A percentile compares a stretch with the other conserved stretches of the same genome.
Evolutionary conservation across 441 rosid species (phyloP).

Genomic region (Metrosideros polymorpha): DNA sequence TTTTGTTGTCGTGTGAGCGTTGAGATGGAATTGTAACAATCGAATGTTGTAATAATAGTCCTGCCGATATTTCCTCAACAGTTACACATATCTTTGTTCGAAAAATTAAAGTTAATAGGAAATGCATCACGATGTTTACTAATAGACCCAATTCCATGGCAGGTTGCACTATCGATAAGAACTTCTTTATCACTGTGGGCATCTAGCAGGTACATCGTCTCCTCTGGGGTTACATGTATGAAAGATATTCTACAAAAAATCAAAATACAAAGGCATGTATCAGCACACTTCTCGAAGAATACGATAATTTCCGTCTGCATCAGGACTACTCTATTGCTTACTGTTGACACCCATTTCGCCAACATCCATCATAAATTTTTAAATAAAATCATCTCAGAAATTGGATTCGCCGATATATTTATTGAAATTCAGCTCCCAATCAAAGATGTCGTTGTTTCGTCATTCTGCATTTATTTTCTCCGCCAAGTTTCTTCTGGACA

Average conservation of each 20-base stretch:
- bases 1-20: neutral
- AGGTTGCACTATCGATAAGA: neutral
- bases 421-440: too few species aligned
- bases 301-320: neutral
- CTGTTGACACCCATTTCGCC: too few species aligned
- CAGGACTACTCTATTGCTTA: too few species aligned
- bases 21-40: neutral
- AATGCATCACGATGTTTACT: neutral
- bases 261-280: neutral
- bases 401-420: too few species aligned
- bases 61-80: neutral
- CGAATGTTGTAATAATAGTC: neutral
- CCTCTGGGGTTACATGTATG: constrained; percentile 34
- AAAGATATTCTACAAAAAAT: neutral
- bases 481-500: too few species aligned
- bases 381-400: too few species aligned
- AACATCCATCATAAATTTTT: too few species aligned
- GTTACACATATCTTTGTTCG: neutral
- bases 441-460: too few species aligned
- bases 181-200: constrained; percentile 59
- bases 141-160: neutral
- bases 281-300: neutral
- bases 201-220: constrained; percentile 39
- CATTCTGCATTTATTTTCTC: too few species aligned
- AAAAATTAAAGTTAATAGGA: neutral